phyloP scores from a whole-genome alignment of 176 grass and related monocot genomes.

The Aegilops speltoides region DNA sequence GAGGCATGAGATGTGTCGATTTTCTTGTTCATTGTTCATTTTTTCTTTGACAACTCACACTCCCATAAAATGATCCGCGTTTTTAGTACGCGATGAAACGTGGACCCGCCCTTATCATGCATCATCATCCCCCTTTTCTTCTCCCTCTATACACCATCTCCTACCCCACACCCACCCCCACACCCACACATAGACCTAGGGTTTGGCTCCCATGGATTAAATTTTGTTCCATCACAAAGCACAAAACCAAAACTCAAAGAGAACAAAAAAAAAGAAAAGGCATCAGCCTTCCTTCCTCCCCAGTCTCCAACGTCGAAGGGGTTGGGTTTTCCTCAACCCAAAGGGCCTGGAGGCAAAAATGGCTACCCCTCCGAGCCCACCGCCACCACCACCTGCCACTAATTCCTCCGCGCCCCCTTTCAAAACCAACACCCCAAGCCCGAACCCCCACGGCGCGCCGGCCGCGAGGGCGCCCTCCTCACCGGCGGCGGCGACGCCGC shows the following conservation, averaged over 20 bases:
- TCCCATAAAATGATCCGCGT: accelerated
- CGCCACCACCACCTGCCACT: neutral
- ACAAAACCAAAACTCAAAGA: neutral
- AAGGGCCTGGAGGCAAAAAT: slow-evolving; percentile 38
- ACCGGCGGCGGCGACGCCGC: neutral
- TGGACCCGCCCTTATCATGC: neutral
- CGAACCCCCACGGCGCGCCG: neutral
- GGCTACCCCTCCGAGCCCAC: slow-evolving; percentile 25
- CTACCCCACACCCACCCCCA: no score
- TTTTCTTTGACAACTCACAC: neutral
- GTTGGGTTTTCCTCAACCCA: slow-evolving; percentile 10
- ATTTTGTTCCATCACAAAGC: neutral
- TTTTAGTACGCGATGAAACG: neutral
- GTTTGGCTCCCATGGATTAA: neutral
- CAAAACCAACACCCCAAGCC: slow-evolving; percentile 21
- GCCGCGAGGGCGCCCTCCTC: neutral
- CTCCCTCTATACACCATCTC: no score
- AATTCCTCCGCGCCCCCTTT: slow-evolving; percentile 23
- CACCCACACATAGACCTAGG: neutral
- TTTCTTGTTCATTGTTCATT: neutral
- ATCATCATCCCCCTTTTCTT: neutral
- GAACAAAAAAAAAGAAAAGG: neutral
- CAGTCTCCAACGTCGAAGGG: neutral
- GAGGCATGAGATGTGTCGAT: no score
- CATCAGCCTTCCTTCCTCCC: neutral